phyloP scores from a whole-genome alignment of 2,329 filamentous ascomycete genomes.

The Leptographium lundbergii region DNA sequence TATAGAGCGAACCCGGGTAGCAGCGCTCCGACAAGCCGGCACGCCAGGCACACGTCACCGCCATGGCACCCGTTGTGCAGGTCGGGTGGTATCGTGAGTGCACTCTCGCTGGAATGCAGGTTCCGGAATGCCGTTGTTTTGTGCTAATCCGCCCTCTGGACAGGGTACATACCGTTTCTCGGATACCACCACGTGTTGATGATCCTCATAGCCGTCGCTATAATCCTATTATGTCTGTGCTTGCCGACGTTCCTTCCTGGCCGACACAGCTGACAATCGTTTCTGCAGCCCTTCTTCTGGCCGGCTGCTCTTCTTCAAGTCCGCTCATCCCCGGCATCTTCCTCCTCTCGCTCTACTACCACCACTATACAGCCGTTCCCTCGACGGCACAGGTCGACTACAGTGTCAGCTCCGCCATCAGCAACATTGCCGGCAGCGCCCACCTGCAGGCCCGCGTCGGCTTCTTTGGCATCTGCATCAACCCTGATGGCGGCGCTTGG shows the following conservation, averaged over 20 bases:
- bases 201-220: constrained; percentile 87
- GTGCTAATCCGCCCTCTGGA: not conserved
- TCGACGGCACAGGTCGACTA: constrained; percentile 85
- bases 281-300: constrained; percentile 66
- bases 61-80: constrained; percentile 24
- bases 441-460: constrained; percentile 83
- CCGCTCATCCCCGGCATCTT: constrained; percentile 93
- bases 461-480: constrained; percentile 96
- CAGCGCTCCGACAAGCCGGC: not conserved
- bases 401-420: constrained; percentile 70
- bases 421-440: constrained; percentile 78
- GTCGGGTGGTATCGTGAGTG: constrained; percentile 38
- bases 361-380: constrained; percentile 70
- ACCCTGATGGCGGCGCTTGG: constrained; percentile 79
- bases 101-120: not conserved
- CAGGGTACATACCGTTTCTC: constrained; percentile 55
- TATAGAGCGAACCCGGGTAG: not conserved
- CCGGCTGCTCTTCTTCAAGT: constrained; percentile 93
- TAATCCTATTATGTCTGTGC: constrained; percentile 83
- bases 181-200: constrained; percentile 83
- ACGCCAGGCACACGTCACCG: constrained; percentile 3
- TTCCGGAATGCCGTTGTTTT: no score
- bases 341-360: constrained; percentile 95
- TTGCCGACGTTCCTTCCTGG: not conserved
- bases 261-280: not conserved